Percentiles rank a stretch among this genome's conserved stretches.
Evolutionary conservation across 805 yeast genomes (phyloP).

Genomic region (Jamesozyma jinghongensis): DNA sequence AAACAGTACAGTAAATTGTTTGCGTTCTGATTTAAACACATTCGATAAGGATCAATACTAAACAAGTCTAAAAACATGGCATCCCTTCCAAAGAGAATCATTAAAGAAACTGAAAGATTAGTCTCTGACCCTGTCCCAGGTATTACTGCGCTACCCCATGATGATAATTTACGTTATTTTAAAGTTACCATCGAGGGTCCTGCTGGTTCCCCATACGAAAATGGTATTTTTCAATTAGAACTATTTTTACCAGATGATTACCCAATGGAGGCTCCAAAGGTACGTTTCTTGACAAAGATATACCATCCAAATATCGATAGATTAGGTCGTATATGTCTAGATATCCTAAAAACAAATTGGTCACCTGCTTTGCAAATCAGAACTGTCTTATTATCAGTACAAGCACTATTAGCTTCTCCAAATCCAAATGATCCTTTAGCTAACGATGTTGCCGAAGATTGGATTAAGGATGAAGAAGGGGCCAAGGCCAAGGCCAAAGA

Average conservation of each 20-base stretch:
- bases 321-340: conserved; percentile 90
- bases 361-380: conserved; percentile 95
- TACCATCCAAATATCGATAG: conserved; percentile 96
- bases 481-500: conserved; percentile 71
- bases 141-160: conserved; percentile 86
- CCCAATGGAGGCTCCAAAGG: conserved; percentile 97
- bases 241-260: conserved; percentile 91
- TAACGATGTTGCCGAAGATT: conserved; percentile 93
- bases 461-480: conserved; percentile 76
- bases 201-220: conserved; percentile 82
- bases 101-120: conserved; percentile 90
- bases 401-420: conserved; percentile 90
- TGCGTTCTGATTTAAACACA: too few relatives aligned
- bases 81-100: conserved; percentile 76
- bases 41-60: too few relatives aligned
- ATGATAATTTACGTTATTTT: conserved; percentile 86
- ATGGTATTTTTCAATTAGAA: conserved; percentile 72
- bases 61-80: too few relatives aligned
- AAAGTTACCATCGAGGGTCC: conserved; percentile 93
- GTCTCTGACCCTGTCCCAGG: conserved; percentile 96
- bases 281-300: conserved; percentile 84
- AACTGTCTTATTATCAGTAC: conserved; percentile 82
- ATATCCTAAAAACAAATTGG: conserved; percentile 93
- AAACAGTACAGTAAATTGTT: too few relatives aligned
- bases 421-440: conserved; percentile 98